Conservation (phyloP, 306 rosid genomes). For the Begonia masoniana region DNA sequence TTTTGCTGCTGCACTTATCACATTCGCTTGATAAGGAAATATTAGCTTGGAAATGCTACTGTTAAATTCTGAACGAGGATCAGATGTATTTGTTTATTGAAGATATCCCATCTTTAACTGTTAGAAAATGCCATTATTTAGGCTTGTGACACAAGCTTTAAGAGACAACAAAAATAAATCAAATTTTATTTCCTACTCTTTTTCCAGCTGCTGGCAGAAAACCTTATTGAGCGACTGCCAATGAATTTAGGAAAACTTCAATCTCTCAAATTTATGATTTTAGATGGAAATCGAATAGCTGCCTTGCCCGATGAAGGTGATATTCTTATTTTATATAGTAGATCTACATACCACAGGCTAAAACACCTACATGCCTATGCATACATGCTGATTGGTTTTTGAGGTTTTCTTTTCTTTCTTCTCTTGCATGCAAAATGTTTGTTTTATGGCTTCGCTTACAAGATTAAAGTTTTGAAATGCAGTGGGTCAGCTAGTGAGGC, state of each 20-base stretch:
- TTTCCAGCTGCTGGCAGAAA: constrained; percentile 61
- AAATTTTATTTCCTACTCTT: too few species aligned
- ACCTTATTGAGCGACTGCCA: constrained; percentile 75
- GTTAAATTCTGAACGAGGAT: too few species aligned
- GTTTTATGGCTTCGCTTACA: too few species aligned
- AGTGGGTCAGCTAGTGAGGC: constrained; percentile 97
- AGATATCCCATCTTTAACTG: too few species aligned
- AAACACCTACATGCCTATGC: too few species aligned
- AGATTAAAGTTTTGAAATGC: neutral
- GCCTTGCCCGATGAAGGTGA: constrained; percentile 98
- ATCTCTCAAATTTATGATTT: constrained; percentile 64
- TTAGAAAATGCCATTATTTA: too few species aligned
- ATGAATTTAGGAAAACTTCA: constrained; percentile 84
- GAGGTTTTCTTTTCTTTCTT: neutral
- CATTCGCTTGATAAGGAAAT: too few species aligned
- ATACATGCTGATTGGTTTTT: neutral
- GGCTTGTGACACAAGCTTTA: too few species aligned
- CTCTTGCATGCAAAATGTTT: constrained; percentile 10
- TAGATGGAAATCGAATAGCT: constrained; percentile 68
- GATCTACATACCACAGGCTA: neutral
- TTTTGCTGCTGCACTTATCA: too few species aligned
- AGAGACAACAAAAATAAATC: too few species aligned
- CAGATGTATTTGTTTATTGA: too few species aligned
- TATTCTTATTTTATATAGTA: constrained; percentile 39
- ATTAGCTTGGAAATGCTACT: too few species aligned